Evolutionary conservation across 148 eudicot species (phyloP), one percentile per base, ranked within the genome.

Genomic region (Rhododendron ovatum): DNA sequence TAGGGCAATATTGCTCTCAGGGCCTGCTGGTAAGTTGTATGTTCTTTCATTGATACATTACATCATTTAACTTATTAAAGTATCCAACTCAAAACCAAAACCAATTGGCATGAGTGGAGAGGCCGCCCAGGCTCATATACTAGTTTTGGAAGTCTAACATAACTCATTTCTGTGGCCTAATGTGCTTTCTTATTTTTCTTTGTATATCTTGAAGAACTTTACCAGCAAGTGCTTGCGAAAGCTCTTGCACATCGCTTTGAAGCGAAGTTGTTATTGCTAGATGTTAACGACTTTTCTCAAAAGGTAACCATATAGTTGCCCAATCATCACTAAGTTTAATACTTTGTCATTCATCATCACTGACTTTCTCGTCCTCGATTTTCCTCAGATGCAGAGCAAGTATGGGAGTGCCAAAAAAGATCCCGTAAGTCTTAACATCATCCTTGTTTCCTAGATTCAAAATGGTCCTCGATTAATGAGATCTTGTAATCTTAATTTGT

Each of bases 331-430:
- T 59, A 1, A 43, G 14, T 51, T 55, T 37, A 85, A 50, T 24
- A 48, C 18, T 47, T 20, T 59, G 20, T 82, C 47, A 51, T 86
- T 69, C 65, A 30, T 69, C 65, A 30, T 84, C 59, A 5, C 78
- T 90, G 86, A 90, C 76, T 11, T 55, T 47, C 41, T 35, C 57
- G 39, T 61, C 45, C 39, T 92, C 85, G 69, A 63, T 89, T 65
- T 80, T 82, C 37, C 86, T 84, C 98, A 97, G 98, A 92, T 97
- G 93, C 98, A 94, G 85, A 89, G 93, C 98, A 97, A 95, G 91
- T 94, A 93, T 86, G 98, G 98, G 22, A 86, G 78, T 81, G 55
- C 90, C 88, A 97, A 83, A 85, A 96, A 91, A 87, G 94, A 93
- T 85, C 37, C 93, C 26, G 99, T 95, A 89, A 92, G 99, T 90